Evolutionary conservation across 2,329 filamentous ascomycete species (phyloP), one percentile per base, ranked within the genome.

Genomic region (Trichoderma afroharzianum): DNA sequence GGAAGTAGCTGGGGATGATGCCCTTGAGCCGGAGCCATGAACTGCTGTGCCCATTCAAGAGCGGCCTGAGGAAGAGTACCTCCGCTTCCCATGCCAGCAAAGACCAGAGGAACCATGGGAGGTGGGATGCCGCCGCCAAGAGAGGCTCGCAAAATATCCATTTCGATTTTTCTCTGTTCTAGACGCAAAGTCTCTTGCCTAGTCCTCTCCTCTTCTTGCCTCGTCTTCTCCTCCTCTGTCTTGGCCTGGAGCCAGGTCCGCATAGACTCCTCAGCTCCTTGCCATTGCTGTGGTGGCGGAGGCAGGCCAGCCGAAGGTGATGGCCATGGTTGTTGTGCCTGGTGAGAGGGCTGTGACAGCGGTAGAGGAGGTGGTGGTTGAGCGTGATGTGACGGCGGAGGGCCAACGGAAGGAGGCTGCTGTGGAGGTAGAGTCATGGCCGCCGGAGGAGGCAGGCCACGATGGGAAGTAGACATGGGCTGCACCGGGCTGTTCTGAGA

Each of bases 161-260:
- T 88, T 80, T 94, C 92, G 70, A 93, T 86, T 76, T 86, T 91
- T 61, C 92, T 85, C 81, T 93, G 92, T 81, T 94, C 92, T 36
- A 94, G 81, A 30, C 90, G 89, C 57, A 93, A 81, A 36, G 84
- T 83, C 80, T 93, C 92, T 76, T 89, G 88, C 57, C 84, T 83
- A 26, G 87, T 89, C 76, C 87, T 91, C 80, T 94, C 91, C 80
- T 94, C 91, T 80, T 94, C 92, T 81, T 93, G 92, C 78, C 83
- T 90, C 73, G 90, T 87, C 77, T 86, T 89, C 77, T 94, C 92
- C 78, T 94, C 92, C 80, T 94, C 92, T 0, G 88, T 84, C 79
- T 91, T 93, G 68, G 92, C 90, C 69, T 87, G 82, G 26, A 94
- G 83, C 92, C 92, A 94, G 69, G 86, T 87, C 73, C 87, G 89